phyloP scores from a whole-genome alignment of 768 basidiomycete genomes.

The Auricularia heimuer region DNA sequence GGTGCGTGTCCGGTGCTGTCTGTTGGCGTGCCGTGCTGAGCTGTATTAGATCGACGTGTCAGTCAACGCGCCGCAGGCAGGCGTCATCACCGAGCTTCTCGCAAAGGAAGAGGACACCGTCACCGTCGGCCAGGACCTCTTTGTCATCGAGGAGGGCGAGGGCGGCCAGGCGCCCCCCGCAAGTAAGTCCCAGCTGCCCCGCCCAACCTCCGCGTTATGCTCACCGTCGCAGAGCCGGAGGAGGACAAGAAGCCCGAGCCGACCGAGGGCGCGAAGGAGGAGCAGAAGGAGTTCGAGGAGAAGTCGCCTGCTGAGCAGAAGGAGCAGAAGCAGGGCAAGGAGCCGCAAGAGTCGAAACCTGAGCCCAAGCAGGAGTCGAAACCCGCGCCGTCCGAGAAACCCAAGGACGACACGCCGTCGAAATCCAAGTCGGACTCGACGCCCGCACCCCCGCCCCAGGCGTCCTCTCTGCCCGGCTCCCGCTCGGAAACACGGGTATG shows the following conservation, averaged over 20 bases:
- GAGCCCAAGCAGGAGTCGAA: constrained; percentile 29
- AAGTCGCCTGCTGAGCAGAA: constrained; percentile 11
- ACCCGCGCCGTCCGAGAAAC: constrained; percentile 40
- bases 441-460: constrained; percentile 24
- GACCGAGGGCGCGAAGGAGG: constrained; percentile 13
- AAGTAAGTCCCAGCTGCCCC: constrained; percentile 22
- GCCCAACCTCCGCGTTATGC: background rate
- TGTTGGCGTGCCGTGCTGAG: too few relatives aligned
- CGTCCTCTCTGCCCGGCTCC: constrained; percentile 29
- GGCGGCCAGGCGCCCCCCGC: constrained; percentile 25
- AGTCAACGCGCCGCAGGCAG: constrained; percentile 85
- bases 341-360: constrained; percentile 13
- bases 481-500: constrained; percentile 80
- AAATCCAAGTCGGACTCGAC: constrained; percentile 3
- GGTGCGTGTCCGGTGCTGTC: too few relatives aligned
- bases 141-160: constrained; percentile 81
- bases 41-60: constrained; percentile 81
- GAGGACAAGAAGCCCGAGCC: constrained; percentile 15
- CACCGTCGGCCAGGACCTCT: constrained; percentile 87
- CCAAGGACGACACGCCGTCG: constrained; percentile 15
- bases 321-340: constrained; percentile 24
- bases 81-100: constrained; percentile 78
- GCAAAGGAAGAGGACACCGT: constrained; percentile 92
- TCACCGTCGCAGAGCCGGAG: constrained; percentile 10
- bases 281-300: constrained; percentile 2